phyloP scores from a whole-genome alignment of 169 alveolate species.

The Miamiensis avidus region DNA sequence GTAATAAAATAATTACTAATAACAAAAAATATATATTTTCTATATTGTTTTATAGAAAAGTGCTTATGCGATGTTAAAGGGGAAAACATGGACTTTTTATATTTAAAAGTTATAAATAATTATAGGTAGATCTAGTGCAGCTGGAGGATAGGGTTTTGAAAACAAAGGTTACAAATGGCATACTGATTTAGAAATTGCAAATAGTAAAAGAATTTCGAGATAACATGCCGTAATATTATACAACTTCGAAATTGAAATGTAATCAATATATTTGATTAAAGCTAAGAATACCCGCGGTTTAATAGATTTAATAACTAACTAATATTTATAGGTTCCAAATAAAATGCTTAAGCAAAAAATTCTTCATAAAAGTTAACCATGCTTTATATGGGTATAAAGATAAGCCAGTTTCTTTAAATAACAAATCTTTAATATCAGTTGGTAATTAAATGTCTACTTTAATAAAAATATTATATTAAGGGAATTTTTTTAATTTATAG shows the following conservation, averaged over 20 bases:
- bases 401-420: constrained; percentile 10
- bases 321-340: constrained; percentile 24
- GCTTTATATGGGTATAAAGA: neutral
- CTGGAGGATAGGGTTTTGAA: neutral
- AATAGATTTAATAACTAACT: no score
- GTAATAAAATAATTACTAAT: neutral
- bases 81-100: constrained; percentile 25
- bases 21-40: neutral
- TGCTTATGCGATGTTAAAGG: constrained; percentile 17
- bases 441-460: neutral
- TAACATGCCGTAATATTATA: constrained; percentile 27
- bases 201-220: constrained; percentile 14
- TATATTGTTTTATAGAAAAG: constrained; percentile 6
- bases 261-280: neutral
- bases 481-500: neutral
- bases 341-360: constrained; percentile 23
- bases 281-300: no score
- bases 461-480: neutral
- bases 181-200: constrained; percentile 23
- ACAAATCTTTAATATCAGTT: constrained; percentile 18
- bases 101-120: constrained; percentile 22
- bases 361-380: constrained; percentile 12
- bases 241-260: constrained; percentile 17
- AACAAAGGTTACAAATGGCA: constrained; percentile 4
- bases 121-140: constrained; percentile 15